Evolutionary conservation across 1,284 basidiomycete genomes (phyloP).

Genomic region (Moesziomyces sp.): DNA sequence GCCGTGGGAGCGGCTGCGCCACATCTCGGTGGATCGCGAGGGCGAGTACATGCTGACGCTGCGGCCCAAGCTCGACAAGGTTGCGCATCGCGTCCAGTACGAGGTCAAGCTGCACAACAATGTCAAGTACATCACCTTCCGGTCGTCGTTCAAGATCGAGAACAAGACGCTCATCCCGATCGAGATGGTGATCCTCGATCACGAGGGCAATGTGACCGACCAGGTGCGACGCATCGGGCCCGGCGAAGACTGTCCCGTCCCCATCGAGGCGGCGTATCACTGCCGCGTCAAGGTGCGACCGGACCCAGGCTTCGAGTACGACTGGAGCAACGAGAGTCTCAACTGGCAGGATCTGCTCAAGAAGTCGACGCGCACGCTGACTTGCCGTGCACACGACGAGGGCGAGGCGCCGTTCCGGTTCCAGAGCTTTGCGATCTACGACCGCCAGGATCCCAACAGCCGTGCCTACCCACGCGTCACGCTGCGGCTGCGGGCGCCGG

Average conservation of each 20-base stretch:
- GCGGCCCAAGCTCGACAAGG: conserved; percentile 80
- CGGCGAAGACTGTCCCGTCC: conserved; percentile 88
- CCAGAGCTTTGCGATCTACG: conserved; percentile 89
- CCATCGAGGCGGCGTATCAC: conserved; percentile 88
- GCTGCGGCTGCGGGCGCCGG: conserved; percentile 88
- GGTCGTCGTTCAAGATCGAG: conserved; percentile 92
- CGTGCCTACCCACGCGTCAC: conserved; percentile 81
- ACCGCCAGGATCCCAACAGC: conserved; percentile 74
- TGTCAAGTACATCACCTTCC: conserved; percentile 92
- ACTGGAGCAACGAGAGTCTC: conserved; percentile 85
- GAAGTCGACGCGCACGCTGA: conserved; percentile 81
- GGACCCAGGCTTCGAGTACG: conserved; percentile 94
- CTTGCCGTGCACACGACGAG: conserved; percentile 83
- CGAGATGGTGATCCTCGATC: conserved; percentile 90
- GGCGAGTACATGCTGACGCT: conserved; percentile 91
- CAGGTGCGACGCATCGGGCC: conserved; percentile 88
- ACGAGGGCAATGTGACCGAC: conserved; percentile 81
- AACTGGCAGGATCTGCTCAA: conserved; percentile 87
- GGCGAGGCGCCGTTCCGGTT: conserved; percentile 93
- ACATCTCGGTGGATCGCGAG: conserved; percentile 91
- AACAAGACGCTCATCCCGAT: conserved; percentile 92
- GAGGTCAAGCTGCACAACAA: conserved; percentile 92
- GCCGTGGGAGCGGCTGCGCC: conserved; percentile 88
- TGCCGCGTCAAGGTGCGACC: conserved; percentile 88
- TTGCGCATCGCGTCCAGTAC: conserved; percentile 85